Evolutionary conservation across 2,329 filamentous ascomycete genomes (phyloP), one percentile per base, ranked within the genome.

Genomic region (Beauveria bassiana): DNA sequence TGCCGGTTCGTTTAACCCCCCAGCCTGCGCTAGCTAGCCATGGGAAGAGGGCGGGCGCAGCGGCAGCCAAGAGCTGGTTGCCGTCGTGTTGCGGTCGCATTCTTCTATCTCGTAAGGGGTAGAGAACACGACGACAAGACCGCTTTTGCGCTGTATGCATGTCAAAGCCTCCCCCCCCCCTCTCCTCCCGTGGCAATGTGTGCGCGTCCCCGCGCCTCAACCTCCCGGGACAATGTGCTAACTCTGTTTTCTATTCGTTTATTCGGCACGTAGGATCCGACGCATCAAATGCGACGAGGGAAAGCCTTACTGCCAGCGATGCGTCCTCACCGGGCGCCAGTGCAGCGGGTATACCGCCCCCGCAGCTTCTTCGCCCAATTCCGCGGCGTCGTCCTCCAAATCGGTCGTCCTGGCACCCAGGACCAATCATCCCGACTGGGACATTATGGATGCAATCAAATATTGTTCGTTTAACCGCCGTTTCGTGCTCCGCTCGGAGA

Each of bases 281-380:
- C 53, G 55, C 24, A 59, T 62, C 22, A 62, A 62, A 54, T 62
- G 61, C 9, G 61, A 62, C 22, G 61, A 62, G 22, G 61, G 34
- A 47, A 62, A 62, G 42, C 61, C 61, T 16, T 45, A 52, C 50
- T 62, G 61, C 55, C 38, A 51, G 31, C 54, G 61, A 58, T 62
- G 61, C 45, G 40, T 61, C 16, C 50, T 61, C 5, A 61, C 58
- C 5, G 58, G 58, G 7, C 58, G 58, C 22, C 49, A 46, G 24
- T 61, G 58, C 58, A 61, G 58, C 50, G 58, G 58, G 18, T 61
- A 61, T 52, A 47, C 46, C 54, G 6, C 28, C 22, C 22, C 34
- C 26, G 28, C 55, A 12, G 9, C 43, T 28, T 18, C 28, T 2
- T 42, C 46, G 20, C 18, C 56, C 22, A 8, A 34, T 18, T 12